A percentile compares a stretch with the other conserved stretches of the same genome.
Conservation (phyloP, 164 flowering plant species). For the Sedum album region DNA sequence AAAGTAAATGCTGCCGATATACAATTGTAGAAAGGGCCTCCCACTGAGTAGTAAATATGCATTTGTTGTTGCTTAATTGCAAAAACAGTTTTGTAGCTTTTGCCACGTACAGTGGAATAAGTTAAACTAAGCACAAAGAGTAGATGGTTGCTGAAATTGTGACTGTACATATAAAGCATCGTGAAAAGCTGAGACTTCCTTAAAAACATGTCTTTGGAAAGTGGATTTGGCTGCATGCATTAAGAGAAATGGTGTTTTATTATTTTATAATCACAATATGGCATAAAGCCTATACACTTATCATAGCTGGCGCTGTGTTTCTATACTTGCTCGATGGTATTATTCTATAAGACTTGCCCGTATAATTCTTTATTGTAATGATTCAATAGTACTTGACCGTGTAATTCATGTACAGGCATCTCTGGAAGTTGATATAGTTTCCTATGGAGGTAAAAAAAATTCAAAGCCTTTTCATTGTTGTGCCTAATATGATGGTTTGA, state of each 20-base stretch:
- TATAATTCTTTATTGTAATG: slow-evolving; percentile 7
- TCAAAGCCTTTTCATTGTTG: neutral
- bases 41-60: neutral
- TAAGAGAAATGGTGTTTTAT: neutral
- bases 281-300: neutral
- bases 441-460: slow-evolving; percentile 66
- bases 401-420: slow-evolving; percentile 44
- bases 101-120: neutral
- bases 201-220: neutral
- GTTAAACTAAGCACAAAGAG: neutral
- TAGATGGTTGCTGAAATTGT: neutral
- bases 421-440: slow-evolving; percentile 82
- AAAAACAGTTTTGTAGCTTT: neutral
- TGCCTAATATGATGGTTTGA: neutral
- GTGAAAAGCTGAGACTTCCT: neutral
- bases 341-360: neutral
- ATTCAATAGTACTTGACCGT: neutral
- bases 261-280: neutral
- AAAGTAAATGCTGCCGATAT: neutral
- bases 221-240: neutral
- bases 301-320: slow-evolving; percentile 16
- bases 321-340: neutral
- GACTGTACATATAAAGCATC: neutral
- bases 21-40: neutral
- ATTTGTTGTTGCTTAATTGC: neutral